Evolutionary conservation across 73 alveolate species (phyloP).

Genomic region (Paramecium tetraurelia): DNA sequence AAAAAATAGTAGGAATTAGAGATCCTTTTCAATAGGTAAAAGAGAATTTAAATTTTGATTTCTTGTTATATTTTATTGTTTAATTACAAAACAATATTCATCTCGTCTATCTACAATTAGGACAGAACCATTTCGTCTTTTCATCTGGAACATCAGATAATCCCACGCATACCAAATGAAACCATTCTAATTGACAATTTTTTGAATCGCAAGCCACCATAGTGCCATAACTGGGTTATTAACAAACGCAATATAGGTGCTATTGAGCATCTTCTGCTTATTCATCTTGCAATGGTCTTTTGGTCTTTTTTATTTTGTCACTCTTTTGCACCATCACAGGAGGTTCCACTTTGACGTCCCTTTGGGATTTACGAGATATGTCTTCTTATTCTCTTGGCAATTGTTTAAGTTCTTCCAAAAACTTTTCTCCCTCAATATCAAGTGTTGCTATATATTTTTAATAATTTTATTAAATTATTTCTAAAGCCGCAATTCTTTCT

Average conservation of each 20-base stretch:
- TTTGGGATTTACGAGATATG: not conserved
- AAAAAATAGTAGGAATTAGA: not conserved
- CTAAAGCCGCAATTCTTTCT: not conserved
- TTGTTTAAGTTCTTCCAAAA: not conserved
- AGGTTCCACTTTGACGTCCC: not conserved
- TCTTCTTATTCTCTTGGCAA: slow-evolving; percentile 24
- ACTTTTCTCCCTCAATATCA: not conserved
- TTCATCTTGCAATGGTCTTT: not conserved
- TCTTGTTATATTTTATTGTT: not conserved
- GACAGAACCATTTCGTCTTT: slow-evolving; percentile 14
- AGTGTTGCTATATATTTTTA: not conserved
- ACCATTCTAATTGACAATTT: slow-evolving; percentile 1
- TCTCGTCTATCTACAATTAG: not conserved
- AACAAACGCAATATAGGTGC: not conserved
- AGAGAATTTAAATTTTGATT: not conserved
- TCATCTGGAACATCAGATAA: slow-evolving; percentile 15
- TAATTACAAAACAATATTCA: not conserved
- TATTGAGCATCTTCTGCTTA: not conserved
- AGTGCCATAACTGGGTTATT: slow-evolving; percentile 10
- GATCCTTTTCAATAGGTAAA: not conserved
- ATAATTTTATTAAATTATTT: not conserved
- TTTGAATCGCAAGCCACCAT: slow-evolving; percentile 31
- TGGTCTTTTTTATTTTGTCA: not conserved
- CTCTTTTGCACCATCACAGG: not conserved
- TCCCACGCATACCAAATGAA: not conserved